These are phyloP conservation scores for Colletotrichum viniferum DNA, from an alignment of 2,329 filamentous ascomycete species.

Conservation along the genomic window DNA sequence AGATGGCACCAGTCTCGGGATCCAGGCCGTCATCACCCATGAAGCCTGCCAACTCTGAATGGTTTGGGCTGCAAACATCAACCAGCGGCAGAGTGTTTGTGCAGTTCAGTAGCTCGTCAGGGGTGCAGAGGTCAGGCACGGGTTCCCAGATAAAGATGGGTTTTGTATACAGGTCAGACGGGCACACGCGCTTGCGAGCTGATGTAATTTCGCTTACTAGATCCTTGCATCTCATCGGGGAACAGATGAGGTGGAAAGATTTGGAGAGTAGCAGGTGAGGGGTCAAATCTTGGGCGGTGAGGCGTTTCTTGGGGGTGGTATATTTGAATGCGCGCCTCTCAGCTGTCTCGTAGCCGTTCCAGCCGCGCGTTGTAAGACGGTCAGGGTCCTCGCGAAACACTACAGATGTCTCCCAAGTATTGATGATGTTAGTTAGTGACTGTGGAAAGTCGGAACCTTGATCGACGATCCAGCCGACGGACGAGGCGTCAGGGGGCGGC, in stretches of 20 bases:
- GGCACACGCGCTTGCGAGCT: constrained; percentile 50
- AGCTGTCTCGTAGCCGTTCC: constrained; percentile 84
- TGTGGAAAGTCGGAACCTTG: constrained; percentile 85
- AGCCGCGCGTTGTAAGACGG: constrained; percentile 84
- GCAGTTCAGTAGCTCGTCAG: constrained; percentile 68
- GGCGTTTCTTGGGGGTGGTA: constrained; percentile 80
- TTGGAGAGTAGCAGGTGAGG: constrained; percentile 70
- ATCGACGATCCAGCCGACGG: constrained; percentile 91
- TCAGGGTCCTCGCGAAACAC: constrained; percentile 68
- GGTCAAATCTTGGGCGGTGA: constrained; percentile 75
- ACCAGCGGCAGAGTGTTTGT: constrained; percentile 66
- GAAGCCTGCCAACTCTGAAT: constrained; percentile 84
- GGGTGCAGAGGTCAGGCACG: constrained; percentile 84
- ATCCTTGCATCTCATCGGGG: constrained; percentile 75
- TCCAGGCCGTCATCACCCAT: constrained; percentile 69
- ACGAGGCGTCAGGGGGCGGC: constrained; percentile 65
- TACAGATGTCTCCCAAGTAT: constrained; percentile 77
- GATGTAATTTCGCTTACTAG: constrained; percentile 74
- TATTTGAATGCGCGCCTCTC: constrained; percentile 82
- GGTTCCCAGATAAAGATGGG: constrained; percentile 95
- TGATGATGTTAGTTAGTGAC: constrained; percentile 66
- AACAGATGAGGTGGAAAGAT: constrained; percentile 89
- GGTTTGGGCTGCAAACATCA: constrained; percentile 78
- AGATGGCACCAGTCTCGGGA: constrained; percentile 58
- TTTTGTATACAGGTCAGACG: constrained; percentile 45